phyloP scores from a whole-genome alignment of 2,329 filamentous ascomycete genomes.

The Aaosphaeria arxii region DNA sequence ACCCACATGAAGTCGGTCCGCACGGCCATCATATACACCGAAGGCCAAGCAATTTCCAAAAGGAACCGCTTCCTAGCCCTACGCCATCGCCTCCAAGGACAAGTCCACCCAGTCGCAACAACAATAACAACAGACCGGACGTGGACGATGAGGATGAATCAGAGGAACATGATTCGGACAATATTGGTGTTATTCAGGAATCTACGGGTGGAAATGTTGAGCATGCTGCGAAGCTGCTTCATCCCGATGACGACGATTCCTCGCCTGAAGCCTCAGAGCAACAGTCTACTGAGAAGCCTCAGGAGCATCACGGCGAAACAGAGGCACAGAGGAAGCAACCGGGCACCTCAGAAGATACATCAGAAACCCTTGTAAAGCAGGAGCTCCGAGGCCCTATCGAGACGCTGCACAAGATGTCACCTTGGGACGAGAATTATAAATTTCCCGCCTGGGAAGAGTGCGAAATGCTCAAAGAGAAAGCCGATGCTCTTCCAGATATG shows the following conservation, averaged over 20 bases:
- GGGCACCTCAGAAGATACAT: neutral
- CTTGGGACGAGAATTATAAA: conserved; percentile 11
- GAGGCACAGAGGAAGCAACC: neutral
- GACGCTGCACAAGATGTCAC: conserved; percentile 6
- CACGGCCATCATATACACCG: neutral
- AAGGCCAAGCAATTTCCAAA: neutral
- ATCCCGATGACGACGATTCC: conserved; percentile 10
- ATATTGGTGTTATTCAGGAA: conserved; percentile 2
- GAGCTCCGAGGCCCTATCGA: conserved; percentile 5
- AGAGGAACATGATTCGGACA: conserved; percentile 3
- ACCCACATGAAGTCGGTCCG: neutral
- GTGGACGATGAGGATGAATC: conserved; percentile 4
- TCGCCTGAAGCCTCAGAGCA: neutral
- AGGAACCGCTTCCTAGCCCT: neutral
- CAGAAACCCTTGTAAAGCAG: neutral
- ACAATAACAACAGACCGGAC: neutral
- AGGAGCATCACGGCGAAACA: neutral
- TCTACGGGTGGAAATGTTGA: conserved; percentile 9
- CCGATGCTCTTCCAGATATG: conserved; percentile 37
- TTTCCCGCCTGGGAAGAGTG: conserved; percentile 26
- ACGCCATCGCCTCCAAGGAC: neutral
- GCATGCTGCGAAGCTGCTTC: conserved; percentile 6
- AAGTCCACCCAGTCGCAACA: neutral
- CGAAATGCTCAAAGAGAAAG: conserved; percentile 25
- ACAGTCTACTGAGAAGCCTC: neutral